Evolutionary conservation across 176 grass and related monocot genomes (phyloP).

Genomic region (Phyllostachys edulis): DNA sequence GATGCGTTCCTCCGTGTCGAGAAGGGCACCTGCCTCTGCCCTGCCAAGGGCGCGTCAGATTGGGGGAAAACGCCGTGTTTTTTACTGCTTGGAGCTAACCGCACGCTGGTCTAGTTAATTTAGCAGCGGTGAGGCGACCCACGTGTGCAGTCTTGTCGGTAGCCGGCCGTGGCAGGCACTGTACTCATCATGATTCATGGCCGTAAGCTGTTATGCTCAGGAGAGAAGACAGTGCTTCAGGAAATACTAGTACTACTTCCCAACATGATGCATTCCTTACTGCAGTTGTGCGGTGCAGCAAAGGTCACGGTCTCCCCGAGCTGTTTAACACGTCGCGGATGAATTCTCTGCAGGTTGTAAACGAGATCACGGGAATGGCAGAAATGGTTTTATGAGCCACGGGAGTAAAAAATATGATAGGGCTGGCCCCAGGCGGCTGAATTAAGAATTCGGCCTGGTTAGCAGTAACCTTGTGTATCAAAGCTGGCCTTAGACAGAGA

Average conservation of each 20-base stretch:
- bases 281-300: not conserved
- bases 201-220: too few relatives aligned
- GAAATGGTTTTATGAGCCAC: not conserved
- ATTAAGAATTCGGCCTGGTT: too few relatives aligned
- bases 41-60: not conserved
- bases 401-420: not conserved
- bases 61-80: not conserved
- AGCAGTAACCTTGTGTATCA: too few relatives aligned
- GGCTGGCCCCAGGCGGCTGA: not conserved
- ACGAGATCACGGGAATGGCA: not conserved
- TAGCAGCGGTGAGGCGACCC: slow-evolving; percentile 1
- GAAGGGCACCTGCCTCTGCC: too few relatives aligned
- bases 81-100: slow-evolving; percentile 5
- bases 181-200: not conserved
- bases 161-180: not conserved
- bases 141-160: slow-evolving; percentile 26
- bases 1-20: slow-evolving; percentile 7
- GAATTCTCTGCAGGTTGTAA: not conserved
- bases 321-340: not conserved
- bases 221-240: too few relatives aligned
- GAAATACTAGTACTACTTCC: too few relatives aligned
- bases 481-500: too few relatives aligned
- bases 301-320: not conserved
- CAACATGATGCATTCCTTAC: too few relatives aligned
- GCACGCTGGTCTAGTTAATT: slow-evolving; percentile 20